Percentiles rank a stretch among this genome's conserved stretches.
phyloP scores from a whole-genome alignment of 148 eudicot genomes.

The Suaeda aralocaspica region DNA sequence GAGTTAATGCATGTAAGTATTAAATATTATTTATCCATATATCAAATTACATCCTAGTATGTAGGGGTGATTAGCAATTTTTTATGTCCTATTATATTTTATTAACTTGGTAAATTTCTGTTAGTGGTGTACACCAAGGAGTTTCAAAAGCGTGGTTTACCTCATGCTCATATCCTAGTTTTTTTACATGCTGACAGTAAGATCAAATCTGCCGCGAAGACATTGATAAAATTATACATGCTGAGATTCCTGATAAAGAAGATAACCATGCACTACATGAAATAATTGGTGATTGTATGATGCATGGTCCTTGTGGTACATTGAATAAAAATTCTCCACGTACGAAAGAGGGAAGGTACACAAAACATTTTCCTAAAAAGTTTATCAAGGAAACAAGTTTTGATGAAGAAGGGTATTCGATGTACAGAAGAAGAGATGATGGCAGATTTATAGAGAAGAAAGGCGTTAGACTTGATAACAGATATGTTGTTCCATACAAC shows the following conservation, averaged over 20 bases:
- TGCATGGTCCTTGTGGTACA: conserved; percentile 10
- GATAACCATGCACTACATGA: neutral
- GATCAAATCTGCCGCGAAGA: neutral
- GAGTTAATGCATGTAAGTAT: neutral
- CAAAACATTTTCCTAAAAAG: conserved; percentile 7
- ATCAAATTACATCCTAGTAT: too few relatives aligned
- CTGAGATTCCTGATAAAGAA: neutral
- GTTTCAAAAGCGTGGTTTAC: neutral
- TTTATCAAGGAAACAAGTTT: neutral
- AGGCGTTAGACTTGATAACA: too few relatives aligned
- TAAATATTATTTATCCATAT: too few relatives aligned
- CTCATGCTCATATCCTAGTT: neutral
- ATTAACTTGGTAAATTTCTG: too few relatives aligned
- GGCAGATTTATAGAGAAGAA: too few relatives aligned
- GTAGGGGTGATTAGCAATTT: too few relatives aligned
- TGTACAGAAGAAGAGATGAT: too few relatives aligned
- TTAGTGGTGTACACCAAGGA: neutral
- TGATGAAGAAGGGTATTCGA: conserved; percentile 7
- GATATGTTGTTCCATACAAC: too few relatives aligned
- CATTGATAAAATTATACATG: neutral
- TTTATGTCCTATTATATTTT: too few relatives aligned
- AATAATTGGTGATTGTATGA: neutral
- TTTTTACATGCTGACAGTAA: neutral
- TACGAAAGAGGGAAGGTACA: neutral
- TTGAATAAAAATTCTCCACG: neutral